Percentiles rank a stretch among this genome's conserved stretches.
Conservation (phyloP, 768 basidiomycete species). For the Leccinum variicolor region DNA sequence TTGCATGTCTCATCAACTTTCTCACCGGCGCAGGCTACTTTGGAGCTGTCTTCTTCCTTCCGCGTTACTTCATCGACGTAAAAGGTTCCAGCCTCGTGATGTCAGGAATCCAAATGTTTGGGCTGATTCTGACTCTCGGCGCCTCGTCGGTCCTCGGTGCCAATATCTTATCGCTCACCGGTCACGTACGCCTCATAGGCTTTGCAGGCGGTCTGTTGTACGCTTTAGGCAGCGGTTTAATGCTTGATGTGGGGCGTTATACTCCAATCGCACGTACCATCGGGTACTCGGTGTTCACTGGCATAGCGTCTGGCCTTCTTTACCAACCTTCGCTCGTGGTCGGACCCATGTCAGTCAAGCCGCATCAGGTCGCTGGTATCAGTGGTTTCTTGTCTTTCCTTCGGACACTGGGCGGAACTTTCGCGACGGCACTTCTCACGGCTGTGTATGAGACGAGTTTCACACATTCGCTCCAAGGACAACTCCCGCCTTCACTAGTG, state of each 20-base stretch:
- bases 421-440: constrained; percentile 35
- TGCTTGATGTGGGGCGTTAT: constrained; percentile 30
- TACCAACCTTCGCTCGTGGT: constrained; percentile 35
- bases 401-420: constrained; percentile 33
- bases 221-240: constrained; percentile 31
- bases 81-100: constrained; percentile 31
- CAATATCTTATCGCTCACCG: constrained; percentile 31
- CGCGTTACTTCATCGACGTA: constrained; percentile 38
- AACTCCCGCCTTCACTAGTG: constrained; percentile 27
- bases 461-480: constrained; percentile 27
- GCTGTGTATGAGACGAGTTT: constrained; percentile 33
- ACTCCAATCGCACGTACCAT: constrained; percentile 28
- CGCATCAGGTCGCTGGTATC: constrained; percentile 33
- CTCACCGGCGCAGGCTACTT: constrained; percentile 38
- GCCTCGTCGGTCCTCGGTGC: constrained; percentile 34
- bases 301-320: constrained; percentile 30
- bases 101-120: constrained; percentile 36
- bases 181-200: constrained; percentile 31
- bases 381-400: constrained; percentile 35
- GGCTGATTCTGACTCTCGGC: constrained; percentile 32
- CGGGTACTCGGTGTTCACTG: constrained; percentile 31
- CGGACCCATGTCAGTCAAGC: constrained; percentile 34
- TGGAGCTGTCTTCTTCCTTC: constrained; percentile 36
- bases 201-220: constrained; percentile 30
- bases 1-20: constrained; percentile 36